A percentile compares a stretch with the other conserved stretches of the same genome.
Evolutionary conservation across 2,329 filamentous ascomycete species (phyloP).

Genomic region (Laburnicola sp.): DNA sequence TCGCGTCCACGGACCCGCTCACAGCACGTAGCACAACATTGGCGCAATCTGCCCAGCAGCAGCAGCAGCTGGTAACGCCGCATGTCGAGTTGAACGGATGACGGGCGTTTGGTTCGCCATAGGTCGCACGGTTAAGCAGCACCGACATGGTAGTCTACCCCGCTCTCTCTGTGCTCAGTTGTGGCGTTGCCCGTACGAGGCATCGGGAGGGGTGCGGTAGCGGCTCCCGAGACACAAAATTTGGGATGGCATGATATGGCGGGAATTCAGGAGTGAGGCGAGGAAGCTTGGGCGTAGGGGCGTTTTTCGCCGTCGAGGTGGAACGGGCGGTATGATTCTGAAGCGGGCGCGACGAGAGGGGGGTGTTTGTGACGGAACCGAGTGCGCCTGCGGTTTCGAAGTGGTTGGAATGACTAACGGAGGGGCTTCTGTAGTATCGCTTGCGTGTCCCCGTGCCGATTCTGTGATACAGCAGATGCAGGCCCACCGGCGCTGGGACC

Average conservation of each 20-base stretch:
- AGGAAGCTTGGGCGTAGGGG: constrained; percentile 7
- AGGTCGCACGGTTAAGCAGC: constrained; percentile 1
- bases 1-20: neutral
- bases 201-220: neutral
- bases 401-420: constrained; percentile 1
- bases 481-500: neutral
- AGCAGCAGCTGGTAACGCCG: too few relatives aligned
- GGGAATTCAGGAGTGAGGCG: constrained; percentile 1
- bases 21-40: constrained; percentile 2
- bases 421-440: constrained; percentile 2
- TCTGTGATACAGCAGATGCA: constrained; percentile 4
- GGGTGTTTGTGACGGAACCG: neutral
- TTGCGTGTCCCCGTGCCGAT: neutral
- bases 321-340: too few relatives aligned
- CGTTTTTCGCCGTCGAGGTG: too few relatives aligned
- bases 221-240: neutral
- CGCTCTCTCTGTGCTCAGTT: constrained; percentile 7
- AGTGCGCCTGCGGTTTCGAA: constrained; percentile 1
- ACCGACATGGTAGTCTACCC: constrained; percentile 5
- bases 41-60: constrained; percentile 2
- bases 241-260: constrained; percentile 1
- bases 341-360: too few relatives aligned
- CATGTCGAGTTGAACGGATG: constrained; percentile 3
- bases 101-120: constrained; percentile 9
- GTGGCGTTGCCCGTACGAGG: constrained; percentile 3